phyloP scores from a whole-genome alignment of 345 rosid species.

The Eucalyptus curtisii region DNA sequence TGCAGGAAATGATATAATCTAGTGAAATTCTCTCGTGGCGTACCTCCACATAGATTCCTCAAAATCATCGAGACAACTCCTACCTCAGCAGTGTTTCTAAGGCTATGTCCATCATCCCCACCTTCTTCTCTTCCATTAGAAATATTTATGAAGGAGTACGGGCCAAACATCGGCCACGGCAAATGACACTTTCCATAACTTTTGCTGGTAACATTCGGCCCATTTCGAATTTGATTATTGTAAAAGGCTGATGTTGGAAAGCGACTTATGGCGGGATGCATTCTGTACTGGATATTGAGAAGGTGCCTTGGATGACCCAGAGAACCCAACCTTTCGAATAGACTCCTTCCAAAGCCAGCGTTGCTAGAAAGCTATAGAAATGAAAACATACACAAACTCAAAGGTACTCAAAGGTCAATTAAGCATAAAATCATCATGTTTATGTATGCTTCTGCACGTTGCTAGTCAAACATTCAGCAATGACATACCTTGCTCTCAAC shows the following conservation, averaged over 20 bases:
- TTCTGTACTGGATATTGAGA: neutral
- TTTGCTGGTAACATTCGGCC: neutral
- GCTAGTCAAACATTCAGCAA: neutral
- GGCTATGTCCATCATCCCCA: neutral
- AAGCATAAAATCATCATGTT: neutral
- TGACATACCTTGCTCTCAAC: constrained; percentile 1
- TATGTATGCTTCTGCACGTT: neutral
- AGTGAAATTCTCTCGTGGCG: neutral
- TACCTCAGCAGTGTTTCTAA: neutral
- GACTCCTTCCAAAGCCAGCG: neutral
- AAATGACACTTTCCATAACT: neutral
- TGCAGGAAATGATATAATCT: neutral
- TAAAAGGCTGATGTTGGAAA: neutral
- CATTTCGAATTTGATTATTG: neutral
- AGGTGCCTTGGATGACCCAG: neutral
- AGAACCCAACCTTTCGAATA: neutral
- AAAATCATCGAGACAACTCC: neutral
- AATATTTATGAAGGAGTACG: neutral
- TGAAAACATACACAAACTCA: neutral
- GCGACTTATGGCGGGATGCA: neutral
- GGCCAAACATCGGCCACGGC: neutral
- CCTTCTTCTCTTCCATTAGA: neutral
- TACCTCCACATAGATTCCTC: neutral
- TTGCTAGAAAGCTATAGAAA: neutral
- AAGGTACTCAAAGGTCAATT: neutral